Base-by-base conservation (phyloP, 805 yeast species). In the Candida krabiensis region DNA sequence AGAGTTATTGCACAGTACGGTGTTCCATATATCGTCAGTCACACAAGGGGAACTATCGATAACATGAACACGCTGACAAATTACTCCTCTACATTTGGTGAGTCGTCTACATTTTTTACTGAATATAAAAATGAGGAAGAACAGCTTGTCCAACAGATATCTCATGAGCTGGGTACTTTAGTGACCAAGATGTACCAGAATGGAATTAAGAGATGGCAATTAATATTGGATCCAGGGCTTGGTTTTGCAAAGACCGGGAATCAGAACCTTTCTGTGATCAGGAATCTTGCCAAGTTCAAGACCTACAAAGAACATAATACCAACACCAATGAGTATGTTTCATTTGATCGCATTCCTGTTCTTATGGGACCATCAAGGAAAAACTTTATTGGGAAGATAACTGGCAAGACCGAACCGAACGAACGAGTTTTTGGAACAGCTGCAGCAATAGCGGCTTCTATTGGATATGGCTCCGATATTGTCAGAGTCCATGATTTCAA, bases 211-310 rank as follows among this genome's bases (percentile, higher is more conserved):
- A 79, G 91, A 60, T 93, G 96, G 96, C 98, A 93, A 62, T 67
- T 93, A 3, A 79, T 93, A 13, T 54, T 89, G 4, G 99, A 93
- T 58, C 99, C 99, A 0, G 99, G 99, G 2, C 64, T 93, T 28
- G 99, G 99, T 2, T 93, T 93, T 63, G 97, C 98, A n/a, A 93
- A 93, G 59, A 73, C 71, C 37, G 51, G 73, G n/a, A 48, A 57
- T 6, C 96, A 90, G 54, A 91, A 90, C 58, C 48, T 90, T 22
- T 71, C 71, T 16, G 51, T 88, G 1, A 70, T 93, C 19, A 73
- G 78, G 43, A 69, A 77, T 14, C 47, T 70, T 43, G 75, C 62
- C 33, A 50, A 44, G 21, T 60, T 68, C 52, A 81, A 81, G 55
- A 61, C 66, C 21, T 83, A 79, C 50, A 50, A 53, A 11, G 55